These are phyloP conservation scores for Ichthyophthirius multifiliis DNA, from an alignment of 169 alveolate species.

Conservation along the genomic window DNA sequence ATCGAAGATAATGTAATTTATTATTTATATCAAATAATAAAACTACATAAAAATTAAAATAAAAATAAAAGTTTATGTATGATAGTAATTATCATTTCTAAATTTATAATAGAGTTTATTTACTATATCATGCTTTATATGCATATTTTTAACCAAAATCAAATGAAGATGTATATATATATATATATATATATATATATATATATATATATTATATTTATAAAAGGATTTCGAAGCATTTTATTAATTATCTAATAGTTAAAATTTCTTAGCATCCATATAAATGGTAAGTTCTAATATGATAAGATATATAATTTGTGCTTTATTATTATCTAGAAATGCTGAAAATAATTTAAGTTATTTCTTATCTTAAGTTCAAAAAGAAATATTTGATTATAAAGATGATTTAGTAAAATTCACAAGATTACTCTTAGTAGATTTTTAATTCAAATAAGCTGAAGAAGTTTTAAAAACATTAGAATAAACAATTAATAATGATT, in stretches of 20 bases:
- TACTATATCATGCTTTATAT: background rate
- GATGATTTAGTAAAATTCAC: background rate
- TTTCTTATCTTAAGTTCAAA: background rate
- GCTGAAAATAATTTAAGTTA: background rate
- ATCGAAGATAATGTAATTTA: background rate
- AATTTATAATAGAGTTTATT: slow-evolving; percentile 2
- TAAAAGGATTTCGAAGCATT: slow-evolving; percentile 4
- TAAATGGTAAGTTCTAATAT: background rate
- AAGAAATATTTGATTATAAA: background rate
- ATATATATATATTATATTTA: background rate
- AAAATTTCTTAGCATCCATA: background rate
- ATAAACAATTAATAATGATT: background rate
- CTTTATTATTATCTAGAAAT: background rate
- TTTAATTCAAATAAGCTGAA: slow-evolving; percentile 1
- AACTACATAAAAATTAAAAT: background rate
- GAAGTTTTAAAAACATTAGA: background rate
- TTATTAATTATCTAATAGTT: background rate
- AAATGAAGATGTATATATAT: background rate
- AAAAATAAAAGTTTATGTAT: too few relatives aligned
- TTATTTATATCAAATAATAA: background rate
- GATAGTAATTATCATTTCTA: background rate
- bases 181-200: background rate
- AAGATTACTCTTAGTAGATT: background rate
- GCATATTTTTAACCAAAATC: slow-evolving; percentile 4
- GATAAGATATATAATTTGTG: background rate